These are phyloP conservation scores for Saturnispora serradocipensis DNA, from an alignment of 805 yeast genomes.

Conservation along the genomic window DNA sequence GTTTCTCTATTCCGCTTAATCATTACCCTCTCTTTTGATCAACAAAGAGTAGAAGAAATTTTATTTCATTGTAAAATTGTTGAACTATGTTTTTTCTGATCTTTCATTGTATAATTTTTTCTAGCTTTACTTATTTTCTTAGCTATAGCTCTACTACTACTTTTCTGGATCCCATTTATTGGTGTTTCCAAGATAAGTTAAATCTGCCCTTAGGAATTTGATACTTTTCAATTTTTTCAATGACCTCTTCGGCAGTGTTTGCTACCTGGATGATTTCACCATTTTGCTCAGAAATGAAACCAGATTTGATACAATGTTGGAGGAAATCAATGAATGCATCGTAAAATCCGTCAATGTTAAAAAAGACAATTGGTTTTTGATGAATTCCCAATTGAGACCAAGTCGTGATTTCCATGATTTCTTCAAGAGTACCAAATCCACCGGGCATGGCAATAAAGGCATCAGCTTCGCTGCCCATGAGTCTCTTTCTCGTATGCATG, in stretches of 20 bases:
- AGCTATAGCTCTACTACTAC: neutral
- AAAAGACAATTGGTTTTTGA: conserved; percentile 66
- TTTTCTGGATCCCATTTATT: conserved; percentile 5
- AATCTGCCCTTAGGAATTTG: conserved; percentile 64
- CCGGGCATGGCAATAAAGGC: conserved; percentile 82
- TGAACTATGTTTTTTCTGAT: neutral
- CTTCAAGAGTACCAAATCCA: conserved; percentile 86
- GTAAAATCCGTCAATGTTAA: conserved; percentile 73
- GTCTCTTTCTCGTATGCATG: conserved; percentile 81
- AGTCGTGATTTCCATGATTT: conserved; percentile 80
- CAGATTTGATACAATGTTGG: conserved; percentile 46
- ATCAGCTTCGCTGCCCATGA: conserved; percentile 81
- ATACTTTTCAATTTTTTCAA: conserved; percentile 51
- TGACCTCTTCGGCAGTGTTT: conserved; percentile 56
- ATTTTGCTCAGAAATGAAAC: conserved; percentile 61
- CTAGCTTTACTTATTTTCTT: neutral
- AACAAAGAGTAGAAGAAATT: neutral
- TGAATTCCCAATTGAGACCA: conserved; percentile 90
- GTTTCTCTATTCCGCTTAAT: no score
- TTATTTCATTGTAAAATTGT: neutral
- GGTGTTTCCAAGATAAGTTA: conserved; percentile 57
- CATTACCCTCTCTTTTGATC: neutral
- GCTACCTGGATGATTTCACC: conserved; percentile 65
- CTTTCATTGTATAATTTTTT: neutral
- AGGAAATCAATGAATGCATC: conserved; percentile 60